Percentiles rank a stretch among this genome's conserved stretches.
Conservation (phyloP, 23 red algal species). For the Gracilaria gracilis region DNA sequence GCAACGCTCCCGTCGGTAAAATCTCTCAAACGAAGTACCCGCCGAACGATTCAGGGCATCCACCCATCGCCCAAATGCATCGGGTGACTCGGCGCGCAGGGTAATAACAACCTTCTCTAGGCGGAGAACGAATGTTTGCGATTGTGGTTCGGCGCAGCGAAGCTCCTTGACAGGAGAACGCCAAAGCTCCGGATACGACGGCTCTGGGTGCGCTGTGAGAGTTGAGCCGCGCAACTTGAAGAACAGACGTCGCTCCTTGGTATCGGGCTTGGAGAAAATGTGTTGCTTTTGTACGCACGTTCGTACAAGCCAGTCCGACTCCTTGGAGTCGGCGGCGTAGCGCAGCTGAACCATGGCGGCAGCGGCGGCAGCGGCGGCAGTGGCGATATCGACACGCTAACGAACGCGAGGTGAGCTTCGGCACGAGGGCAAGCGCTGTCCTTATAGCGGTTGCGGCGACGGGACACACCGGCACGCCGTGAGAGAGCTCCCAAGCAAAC, state of each 20-base stretch:
- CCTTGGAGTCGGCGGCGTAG: slow-evolving; percentile 76
- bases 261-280: slow-evolving; percentile 32
- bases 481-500: no score
- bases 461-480: not conserved
- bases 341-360: slow-evolving; percentile 69
- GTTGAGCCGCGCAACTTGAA: slow-evolving; percentile 76
- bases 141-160: slow-evolving; percentile 14
- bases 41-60: slow-evolving; percentile 56
- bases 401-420: not conserved
- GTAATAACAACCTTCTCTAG: slow-evolving; percentile 31
- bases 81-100: slow-evolving; percentile 12
- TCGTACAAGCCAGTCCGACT: slow-evolving; percentile 72
- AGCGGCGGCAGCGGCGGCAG: no score
- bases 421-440: not conserved
- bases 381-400: not conserved
- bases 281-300: slow-evolving; percentile 3
- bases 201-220: slow-evolving; percentile 67
- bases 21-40: slow-evolving; percentile 55
- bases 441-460: not conserved
- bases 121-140: slow-evolving; percentile 14
- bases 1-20: slow-evolving; percentile 59
- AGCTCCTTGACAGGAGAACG: slow-evolving; percentile 67
- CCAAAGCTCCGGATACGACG: slow-evolving; percentile 79
- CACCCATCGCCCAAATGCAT: slow-evolving; percentile 50
- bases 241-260: slow-evolving; percentile 54